Evolutionary conservation across 495 filamentous ascomycete species (phyloP).

Genomic region (Articulospora tetracladia): DNA sequence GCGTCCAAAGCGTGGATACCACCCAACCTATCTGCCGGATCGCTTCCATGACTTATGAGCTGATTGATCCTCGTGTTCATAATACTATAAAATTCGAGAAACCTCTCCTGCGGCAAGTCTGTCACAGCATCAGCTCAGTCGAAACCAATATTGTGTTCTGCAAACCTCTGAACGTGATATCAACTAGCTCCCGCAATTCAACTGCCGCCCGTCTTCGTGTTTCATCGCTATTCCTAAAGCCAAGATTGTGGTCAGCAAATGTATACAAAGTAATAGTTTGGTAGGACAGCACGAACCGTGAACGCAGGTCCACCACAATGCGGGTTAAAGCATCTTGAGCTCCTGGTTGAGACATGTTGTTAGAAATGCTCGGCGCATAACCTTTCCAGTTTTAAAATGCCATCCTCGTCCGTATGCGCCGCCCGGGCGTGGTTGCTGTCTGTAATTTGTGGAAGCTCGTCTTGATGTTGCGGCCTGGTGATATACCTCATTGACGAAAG

Average conservation of each 20-base stretch:
- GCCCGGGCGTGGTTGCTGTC: not conserved
- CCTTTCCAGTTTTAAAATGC: slow-evolving; percentile 15
- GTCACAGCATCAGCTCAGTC: not conserved
- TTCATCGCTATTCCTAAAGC: slow-evolving; percentile 27
- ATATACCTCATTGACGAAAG: not conserved
- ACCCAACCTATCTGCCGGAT: slow-evolving; percentile 82
- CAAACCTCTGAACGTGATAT: not conserved
- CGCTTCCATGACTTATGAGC: slow-evolving; percentile 76
- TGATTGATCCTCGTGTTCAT: slow-evolving; percentile 72
- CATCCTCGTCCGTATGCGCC: slow-evolving; percentile 23
- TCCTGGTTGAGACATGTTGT: slow-evolving; percentile 24
- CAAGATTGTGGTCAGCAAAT: slow-evolving; percentile 1
- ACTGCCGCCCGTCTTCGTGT: slow-evolving; percentile 37
- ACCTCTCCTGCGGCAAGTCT: slow-evolving; percentile 78
- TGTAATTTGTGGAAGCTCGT: not conserved
- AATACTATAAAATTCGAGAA: slow-evolving; percentile 71
- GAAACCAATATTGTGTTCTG: not conserved
- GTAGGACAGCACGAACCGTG: slow-evolving; percentile 13
- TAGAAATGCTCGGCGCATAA: slow-evolving; percentile 1
- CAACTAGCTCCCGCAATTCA: slow-evolving; percentile 37
- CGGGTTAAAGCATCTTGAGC: slow-evolving; percentile 22
- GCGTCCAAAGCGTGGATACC: slow-evolving; percentile 88
- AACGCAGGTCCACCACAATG: slow-evolving; percentile 23
- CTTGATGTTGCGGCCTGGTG: not conserved
- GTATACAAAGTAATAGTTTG: not conserved